phyloP scores from a whole-genome alignment of 305 asterid species.

The Fraxinus xanthoxyloides region DNA sequence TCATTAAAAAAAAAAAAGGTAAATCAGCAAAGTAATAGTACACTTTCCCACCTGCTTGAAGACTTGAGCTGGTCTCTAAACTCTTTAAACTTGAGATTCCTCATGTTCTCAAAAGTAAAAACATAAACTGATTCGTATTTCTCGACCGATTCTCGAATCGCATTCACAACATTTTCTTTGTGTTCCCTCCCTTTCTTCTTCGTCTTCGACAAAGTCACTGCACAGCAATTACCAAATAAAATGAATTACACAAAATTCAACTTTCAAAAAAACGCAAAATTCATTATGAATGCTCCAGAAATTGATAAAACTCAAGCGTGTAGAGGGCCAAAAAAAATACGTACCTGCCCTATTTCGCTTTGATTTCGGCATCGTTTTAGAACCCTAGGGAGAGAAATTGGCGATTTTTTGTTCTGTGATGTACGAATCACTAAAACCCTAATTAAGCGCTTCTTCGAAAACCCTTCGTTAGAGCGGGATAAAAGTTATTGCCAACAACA shows the following conservation, averaged over 20 bases:
- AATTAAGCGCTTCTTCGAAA: not conserved
- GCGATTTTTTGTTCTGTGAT: not conserved
- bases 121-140: slow-evolving; percentile 56
- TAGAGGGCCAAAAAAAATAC: not conserved
- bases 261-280: not conserved
- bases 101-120: slow-evolving; percentile 81
- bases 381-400: not conserved
- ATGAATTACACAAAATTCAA: not conserved
- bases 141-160: slow-evolving; percentile 33
- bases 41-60: slow-evolving; percentile 59
- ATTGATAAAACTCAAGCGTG: not conserved
- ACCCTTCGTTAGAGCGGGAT: not conserved
- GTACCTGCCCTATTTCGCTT: slow-evolving; percentile 41
- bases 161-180: slow-evolving; percentile 68
- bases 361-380: slow-evolving; percentile 40
- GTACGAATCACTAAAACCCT: slow-evolving; percentile 26
- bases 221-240: slow-evolving; percentile 7
- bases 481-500: too few relatives aligned
- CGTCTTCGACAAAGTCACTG: slow-evolving; percentile 88
- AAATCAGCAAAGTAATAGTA: not conserved
- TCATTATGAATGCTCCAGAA: not conserved
- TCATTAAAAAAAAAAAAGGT: not conserved
- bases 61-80: slow-evolving; percentile 83
- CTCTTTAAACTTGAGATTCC: slow-evolving; percentile 94
- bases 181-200: slow-evolving; percentile 92